Base-by-base conservation (phyloP, 2,329 filamentous ascomycete genomes). In the Lithohypha guttulata region DNA sequence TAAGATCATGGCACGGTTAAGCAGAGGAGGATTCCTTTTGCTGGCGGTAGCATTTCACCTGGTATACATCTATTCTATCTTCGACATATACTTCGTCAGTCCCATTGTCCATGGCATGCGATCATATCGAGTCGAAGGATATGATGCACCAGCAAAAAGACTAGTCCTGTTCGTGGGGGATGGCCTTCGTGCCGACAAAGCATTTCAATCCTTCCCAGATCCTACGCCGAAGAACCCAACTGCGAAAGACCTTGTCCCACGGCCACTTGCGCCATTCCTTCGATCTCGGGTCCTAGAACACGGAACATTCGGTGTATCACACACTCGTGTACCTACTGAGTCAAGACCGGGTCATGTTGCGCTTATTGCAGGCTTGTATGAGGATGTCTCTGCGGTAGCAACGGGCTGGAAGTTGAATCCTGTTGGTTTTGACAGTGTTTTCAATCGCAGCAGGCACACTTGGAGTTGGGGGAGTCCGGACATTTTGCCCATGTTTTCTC, bases 391-490 rank as follows among this genome's bases (percentile, higher is more conserved):
- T 22, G 83, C 91, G 2, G 91, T 98, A 14, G 93, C 83, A 20
- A 98, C 93, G 1, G 91, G 91, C 11, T 98, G 91, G 91, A 96
- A 98, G 64, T 66, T 95, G 51, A 98, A 98, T 57, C 91, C 91
- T 0, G 91, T 98, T 55, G 83, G 96, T 57, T 98, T 98, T 55
- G 91, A 98, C 64, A 96, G 89, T 55, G 86, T 98, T 8, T 98
- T 98, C 73, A 98, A 98, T 59, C 77, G 84, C 46, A 96, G 89
- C 57, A 72, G 81, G 31, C 93, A 98, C 63, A 98, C 93, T 6
- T 98, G 91, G 91, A 94, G 87, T 60, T 98, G 91, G 91, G 91
- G 91, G 2, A 95, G 87, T 55, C 91, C 91, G 1, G 91, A 98
- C 61, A 98, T 98, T 53, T 64, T 98, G 49, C 84, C 84, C 39